Conservation (phyloP, 768 basidiomycete genomes). For the Leucosporidium yakuticum region DNA sequence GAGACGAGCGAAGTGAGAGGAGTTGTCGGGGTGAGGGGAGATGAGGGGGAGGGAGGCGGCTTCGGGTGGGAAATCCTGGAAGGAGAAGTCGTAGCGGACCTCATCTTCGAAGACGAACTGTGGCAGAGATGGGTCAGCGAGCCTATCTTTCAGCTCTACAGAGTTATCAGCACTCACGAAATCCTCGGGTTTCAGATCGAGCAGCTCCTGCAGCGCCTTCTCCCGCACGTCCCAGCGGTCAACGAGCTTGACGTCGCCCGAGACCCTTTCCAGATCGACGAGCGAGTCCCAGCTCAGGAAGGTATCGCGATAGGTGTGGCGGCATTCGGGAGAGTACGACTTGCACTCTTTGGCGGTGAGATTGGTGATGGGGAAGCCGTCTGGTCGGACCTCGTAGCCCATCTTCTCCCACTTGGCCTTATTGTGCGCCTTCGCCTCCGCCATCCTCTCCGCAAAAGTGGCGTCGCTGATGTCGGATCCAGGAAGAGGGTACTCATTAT, state of each 20-base stretch:
- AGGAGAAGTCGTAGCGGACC: constrained; percentile 58
- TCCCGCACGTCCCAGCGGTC: constrained; percentile 54
- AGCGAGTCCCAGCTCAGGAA: constrained; percentile 64
- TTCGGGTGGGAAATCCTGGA: constrained; percentile 46
- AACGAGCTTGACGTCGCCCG: constrained; percentile 46
- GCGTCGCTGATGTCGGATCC: background rate
- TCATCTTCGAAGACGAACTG: constrained; percentile 51
- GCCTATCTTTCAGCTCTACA: no score
- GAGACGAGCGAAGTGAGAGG: constrained; percentile 12
- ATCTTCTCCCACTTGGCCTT: background rate
- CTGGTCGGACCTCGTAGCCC: constrained; percentile 21
- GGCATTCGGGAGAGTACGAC: constrained; percentile 50
- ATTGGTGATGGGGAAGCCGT: constrained; percentile 27
- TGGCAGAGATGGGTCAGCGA: background rate
- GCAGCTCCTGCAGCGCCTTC: constrained; percentile 47
- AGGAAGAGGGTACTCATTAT: background rate
- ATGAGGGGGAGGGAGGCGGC: constrained; percentile 8
- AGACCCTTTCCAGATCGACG: constrained; percentile 49
- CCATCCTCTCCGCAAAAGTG: no score
- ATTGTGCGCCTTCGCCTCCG: no score
- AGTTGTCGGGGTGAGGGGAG: background rate
- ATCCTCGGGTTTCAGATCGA: constrained; percentile 44
- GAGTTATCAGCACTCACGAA: constrained; percentile 16
- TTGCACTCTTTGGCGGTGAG: constrained; percentile 30
- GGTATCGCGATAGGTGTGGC: constrained; percentile 57